Base-by-base conservation (phyloP, 352 stramenopile species). In the Poterioochromonas sp. region DNA sequence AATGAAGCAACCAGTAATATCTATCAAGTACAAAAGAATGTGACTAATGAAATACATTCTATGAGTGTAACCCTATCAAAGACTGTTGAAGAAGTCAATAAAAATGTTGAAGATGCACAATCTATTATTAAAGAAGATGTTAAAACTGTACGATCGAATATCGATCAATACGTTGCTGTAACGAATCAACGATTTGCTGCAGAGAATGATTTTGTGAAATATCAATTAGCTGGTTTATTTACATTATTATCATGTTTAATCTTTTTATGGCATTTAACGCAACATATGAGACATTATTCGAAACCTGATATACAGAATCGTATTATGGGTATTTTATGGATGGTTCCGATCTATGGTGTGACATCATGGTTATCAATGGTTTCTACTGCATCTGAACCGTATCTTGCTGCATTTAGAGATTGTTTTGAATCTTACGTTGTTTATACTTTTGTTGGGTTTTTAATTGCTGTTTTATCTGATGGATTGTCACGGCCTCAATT, bases 371-470 rank as follows among this genome's bases (percentile, higher is more conserved):
- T 92, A 1, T 87, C 80, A 77, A 83, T 94, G 3, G 54, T 90
- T 26, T 82, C 82, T 18, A 39, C 76, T 79, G 83, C 90, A 44
- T 88, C 87, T 0, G 90, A 92, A 34, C 81, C 92, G 74, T 96
- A 94, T 83, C 84, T 98, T 49, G 89, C 93, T 78, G 88, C 97
- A 79, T 87, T 97, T 78, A 91, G 95, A 32, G 94, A 98, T 82
- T 97, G 93, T 79, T 98, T 98, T 83, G 92, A 99, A 87, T 92
- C 93, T 47, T 99, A 98, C 82, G 92, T 96, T 1, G 96, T 98
- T 80, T 98, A 98, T 82, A 88, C 95, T 44, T 99, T 99, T 84
- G 82, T 99, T 37, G 89, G 91, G 5, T 89, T 99, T 53, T 90
- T 98, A 84, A 95, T 98, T 81, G 87, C 91, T 0, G 97, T 98